phyloP scores from a whole-genome alignment of 345 rosid genomes.

The Boechera stricta region DNA sequence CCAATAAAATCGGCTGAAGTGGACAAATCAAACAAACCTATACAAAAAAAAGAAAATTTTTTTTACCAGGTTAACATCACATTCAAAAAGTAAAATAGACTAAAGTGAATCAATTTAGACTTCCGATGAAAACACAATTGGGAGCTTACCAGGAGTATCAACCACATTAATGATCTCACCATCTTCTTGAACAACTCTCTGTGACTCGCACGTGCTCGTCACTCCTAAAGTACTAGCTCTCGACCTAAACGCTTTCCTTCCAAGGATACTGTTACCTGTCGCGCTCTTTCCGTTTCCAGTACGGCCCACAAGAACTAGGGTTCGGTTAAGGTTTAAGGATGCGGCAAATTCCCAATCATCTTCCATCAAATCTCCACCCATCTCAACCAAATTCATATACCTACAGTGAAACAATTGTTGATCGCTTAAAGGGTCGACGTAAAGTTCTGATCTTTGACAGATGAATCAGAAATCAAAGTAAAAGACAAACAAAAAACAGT shows the following conservation, averaged over 20 bases:
- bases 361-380: conserved; percentile 83
- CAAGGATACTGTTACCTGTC: conserved; percentile 85
- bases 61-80: background rate
- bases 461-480: background rate
- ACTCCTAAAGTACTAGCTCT: conserved; percentile 75
- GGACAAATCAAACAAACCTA: conserved; percentile 87
- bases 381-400: conserved; percentile 40
- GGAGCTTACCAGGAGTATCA: conserved; percentile 87
- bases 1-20: conserved; percentile 67
- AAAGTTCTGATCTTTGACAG: conserved; percentile 26
- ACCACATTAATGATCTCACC: conserved; percentile 82
- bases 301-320: conserved; percentile 86
- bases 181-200: conserved; percentile 54
- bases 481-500: background rate
- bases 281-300: conserved; percentile 96
- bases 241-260: conserved; percentile 70
- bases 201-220: conserved; percentile 74
- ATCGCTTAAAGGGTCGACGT: conserved; percentile 6
- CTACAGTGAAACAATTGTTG: background rate
- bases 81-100: background rate
- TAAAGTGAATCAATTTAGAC: background rate
- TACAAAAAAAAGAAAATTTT: background rate
- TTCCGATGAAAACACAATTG: background rate
- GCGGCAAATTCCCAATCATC: conserved; percentile 88
- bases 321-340: conserved; percentile 53